Evolutionary conservation across 768 basidiomycete genomes (phyloP).

Genomic region (Agaricus subrufescens): DNA sequence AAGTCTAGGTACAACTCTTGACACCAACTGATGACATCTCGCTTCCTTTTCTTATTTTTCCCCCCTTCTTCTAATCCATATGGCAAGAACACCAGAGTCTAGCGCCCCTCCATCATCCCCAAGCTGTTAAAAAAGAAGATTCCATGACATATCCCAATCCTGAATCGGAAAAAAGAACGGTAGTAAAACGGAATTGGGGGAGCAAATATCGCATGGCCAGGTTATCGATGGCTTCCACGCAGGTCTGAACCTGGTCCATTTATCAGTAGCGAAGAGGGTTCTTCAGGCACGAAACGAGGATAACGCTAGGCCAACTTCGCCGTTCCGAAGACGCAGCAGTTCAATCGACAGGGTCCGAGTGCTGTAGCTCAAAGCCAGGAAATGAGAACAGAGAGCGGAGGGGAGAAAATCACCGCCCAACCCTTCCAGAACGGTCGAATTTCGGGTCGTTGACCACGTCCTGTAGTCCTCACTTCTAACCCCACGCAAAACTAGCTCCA

Average conservation of each 20-base stretch:
- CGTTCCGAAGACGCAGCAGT: background rate
- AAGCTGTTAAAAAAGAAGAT: background rate
- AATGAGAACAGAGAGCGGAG: background rate
- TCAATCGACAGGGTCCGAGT: background rate
- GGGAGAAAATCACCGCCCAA: too few relatives aligned
- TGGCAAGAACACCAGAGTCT: background rate
- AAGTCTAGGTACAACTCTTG: too few relatives aligned
- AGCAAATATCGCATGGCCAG: background rate
- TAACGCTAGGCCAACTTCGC: background rate
- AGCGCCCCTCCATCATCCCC: background rate
- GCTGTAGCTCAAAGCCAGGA: background rate
- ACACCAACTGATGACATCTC: too few relatives aligned
- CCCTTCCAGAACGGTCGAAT: too few relatives aligned
- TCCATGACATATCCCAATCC: background rate
- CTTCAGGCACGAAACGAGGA: constrained; percentile 1
- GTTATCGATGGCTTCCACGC: constrained; percentile 3
- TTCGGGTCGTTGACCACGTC: too few relatives aligned
- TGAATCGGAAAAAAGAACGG: background rate
- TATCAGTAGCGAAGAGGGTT: background rate
- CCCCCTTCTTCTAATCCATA: too few relatives aligned
- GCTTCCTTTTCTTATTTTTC: too few relatives aligned
- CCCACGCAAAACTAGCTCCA: too few relatives aligned
- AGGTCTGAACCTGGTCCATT: constrained; percentile 1
- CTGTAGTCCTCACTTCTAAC: too few relatives aligned
- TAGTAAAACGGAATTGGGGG: background rate